Evolutionary conservation across 2,329 filamentous ascomycete genomes (phyloP).

Genomic region (Colletotrichum sp.): DNA sequence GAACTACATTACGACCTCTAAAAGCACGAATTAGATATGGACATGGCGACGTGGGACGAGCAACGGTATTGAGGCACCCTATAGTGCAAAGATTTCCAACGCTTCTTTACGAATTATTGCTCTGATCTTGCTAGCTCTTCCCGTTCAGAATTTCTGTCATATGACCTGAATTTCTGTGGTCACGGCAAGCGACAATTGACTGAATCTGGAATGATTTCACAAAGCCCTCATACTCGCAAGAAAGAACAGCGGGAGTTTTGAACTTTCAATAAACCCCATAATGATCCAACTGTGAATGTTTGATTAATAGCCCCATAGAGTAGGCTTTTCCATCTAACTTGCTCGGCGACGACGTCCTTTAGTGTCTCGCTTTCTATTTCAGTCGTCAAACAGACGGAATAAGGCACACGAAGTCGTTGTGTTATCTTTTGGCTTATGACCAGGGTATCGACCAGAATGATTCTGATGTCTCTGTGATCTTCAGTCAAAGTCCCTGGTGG

Average conservation of each 20-base stretch:
- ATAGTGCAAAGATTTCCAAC: not conserved
- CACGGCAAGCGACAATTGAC: too few relatives aligned
- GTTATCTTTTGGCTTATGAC: not conserved
- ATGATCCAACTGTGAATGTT: not conserved
- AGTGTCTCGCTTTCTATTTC: not conserved
- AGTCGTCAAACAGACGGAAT: not conserved
- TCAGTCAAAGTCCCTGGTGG: not conserved
- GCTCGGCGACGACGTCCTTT: not conserved
- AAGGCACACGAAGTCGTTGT: not conserved
- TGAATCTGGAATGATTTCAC: not conserved
- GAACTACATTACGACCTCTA: not conserved
- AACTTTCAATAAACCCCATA: not conserved
- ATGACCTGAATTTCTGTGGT: too few relatives aligned
- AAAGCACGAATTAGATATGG: not conserved
- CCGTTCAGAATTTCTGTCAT: too few relatives aligned
- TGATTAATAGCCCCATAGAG: rapidly evolving
- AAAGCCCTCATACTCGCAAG: not conserved
- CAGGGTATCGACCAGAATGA: not conserved
- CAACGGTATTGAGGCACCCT: not conserved
- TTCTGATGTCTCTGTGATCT: not conserved
- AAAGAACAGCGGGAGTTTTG: not conserved
- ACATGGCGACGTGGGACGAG: not conserved
- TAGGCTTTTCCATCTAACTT: not conserved
- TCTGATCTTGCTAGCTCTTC: too few relatives aligned
- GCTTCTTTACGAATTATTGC: not conserved